Percentiles rank a stretch among this genome's conserved stretches.
These are phyloP conservation scores for Jacaranda mimosifolia DNA, from an alignment of 257 asterid species.

Conservation along the genomic window DNA sequence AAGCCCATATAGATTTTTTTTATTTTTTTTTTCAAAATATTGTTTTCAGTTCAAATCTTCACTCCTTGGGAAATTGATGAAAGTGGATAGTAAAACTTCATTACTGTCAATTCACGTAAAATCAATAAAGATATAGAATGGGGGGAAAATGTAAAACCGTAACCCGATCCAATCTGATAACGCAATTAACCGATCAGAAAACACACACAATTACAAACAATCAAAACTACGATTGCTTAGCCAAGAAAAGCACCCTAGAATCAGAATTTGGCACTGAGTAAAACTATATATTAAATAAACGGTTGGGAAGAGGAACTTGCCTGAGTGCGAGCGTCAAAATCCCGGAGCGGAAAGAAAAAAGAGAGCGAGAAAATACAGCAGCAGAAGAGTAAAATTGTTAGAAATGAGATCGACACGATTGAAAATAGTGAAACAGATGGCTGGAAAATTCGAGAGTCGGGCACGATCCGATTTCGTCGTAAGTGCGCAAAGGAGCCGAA, in stretches of 20 bases:
- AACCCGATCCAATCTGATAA: conserved; percentile 14
- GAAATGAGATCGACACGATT: neutral
- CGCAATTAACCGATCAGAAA: neutral
- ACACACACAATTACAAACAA: neutral
- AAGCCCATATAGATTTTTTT: neutral
- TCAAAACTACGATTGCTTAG: neutral
- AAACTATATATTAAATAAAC: neutral
- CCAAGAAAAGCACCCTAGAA: conserved; percentile 15
- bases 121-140: neutral
- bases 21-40: neutral
- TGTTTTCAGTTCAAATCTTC: conserved; percentile 9
- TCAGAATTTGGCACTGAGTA: neutral
- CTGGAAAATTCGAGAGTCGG: conserved; percentile 8
- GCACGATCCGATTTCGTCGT: neutral
- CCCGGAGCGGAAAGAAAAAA: neutral
- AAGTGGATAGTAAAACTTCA: neutral
- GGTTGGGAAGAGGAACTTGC: neutral
- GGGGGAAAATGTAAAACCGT: neutral
- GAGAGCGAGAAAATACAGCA: neutral
- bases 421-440: neutral
- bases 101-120: neutral
- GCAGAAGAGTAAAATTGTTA: neutral
- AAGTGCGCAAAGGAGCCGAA: neutral
- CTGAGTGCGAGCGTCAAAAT: conserved; percentile 24
- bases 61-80: neutral